These are phyloP conservation scores for Yueomyces sp. DNA, from an alignment of 805 yeast species.

Conservation along the genomic window DNA sequence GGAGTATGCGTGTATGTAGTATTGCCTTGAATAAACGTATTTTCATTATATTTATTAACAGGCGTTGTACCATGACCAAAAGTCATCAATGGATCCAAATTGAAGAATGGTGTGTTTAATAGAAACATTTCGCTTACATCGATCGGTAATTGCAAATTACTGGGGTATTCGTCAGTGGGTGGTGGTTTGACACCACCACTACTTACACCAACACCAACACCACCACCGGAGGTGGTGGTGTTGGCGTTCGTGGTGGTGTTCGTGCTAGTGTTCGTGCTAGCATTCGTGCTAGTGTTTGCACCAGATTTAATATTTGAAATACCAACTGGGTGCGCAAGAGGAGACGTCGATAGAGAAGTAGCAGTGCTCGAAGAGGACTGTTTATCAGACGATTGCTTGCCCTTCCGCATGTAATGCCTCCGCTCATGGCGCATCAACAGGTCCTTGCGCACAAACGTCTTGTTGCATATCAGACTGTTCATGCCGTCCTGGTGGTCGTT, in stretches of 20 bases:
- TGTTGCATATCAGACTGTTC: conserved; percentile 32
- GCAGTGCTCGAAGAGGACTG: neutral
- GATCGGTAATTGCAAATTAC: neutral
- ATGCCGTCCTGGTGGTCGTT: conserved; percentile 3
- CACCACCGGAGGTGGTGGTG: neutral
- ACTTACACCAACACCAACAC: neutral
- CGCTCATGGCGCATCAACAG: conserved; percentile 32
- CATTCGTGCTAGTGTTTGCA: neutral
- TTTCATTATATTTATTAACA: neutral
- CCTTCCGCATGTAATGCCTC: conserved; percentile 24
- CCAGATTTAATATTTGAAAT: too few relatives aligned
- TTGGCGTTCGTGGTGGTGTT: neutral
- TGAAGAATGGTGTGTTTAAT: neutral
- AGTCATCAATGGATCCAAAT: neutral
- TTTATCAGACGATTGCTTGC: neutral
- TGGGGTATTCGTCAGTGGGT: neutral
- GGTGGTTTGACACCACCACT: neutral
- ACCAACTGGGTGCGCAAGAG: too few relatives aligned
- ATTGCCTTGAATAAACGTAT: neutral
- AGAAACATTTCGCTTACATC: neutral
- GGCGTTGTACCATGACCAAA: neutral
- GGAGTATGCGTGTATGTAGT: neutral
- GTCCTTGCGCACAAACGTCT: conserved; percentile 51
- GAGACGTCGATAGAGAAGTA: too few relatives aligned
- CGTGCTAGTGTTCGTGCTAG: neutral